phyloP scores from a whole-genome alignment of 371 early-diverging fungal species.

The Batkoa obscura region DNA sequence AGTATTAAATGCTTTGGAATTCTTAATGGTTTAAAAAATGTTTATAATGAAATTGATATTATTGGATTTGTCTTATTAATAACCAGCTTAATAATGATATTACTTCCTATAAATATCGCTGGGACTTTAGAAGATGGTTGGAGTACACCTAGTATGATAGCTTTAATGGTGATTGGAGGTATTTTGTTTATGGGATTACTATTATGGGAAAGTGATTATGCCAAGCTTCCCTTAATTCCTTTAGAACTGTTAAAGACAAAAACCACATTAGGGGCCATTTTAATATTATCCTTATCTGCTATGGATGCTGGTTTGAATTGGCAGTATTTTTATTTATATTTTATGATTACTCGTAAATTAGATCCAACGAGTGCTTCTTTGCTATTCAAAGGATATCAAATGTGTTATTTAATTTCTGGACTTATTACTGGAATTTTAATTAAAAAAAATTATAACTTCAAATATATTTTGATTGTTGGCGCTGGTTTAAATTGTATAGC shows the following conservation, averaged over 20 bases:
- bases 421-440: not conserved
- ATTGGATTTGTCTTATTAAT: not conserved
- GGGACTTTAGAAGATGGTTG: not conserved
- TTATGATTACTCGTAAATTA: not conserved
- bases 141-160: not conserved
- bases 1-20: not conserved
- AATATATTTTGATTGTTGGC: conserved; percentile 10
- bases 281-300: not conserved
- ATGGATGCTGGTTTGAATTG: not conserved
- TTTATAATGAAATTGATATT: not conserved
- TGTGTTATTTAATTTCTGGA: not conserved
- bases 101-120: not conserved
- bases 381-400: not conserved
- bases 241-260: not conserved
- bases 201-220: not conserved
- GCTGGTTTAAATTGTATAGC: conserved; percentile 15
- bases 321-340: not conserved
- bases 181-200: not conserved
- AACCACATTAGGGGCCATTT: not conserved
- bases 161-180: not conserved
- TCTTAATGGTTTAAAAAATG: not conserved
- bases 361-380: not conserved
- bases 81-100: not conserved
- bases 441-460: not conserved
- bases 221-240: not conserved